A percentile compares a stretch with the other conserved stretches of the same genome.
These are phyloP conservation scores for Lotus japonicus DNA, from an alignment of 306 rosid genomes.

Conservation along the genomic window DNA sequence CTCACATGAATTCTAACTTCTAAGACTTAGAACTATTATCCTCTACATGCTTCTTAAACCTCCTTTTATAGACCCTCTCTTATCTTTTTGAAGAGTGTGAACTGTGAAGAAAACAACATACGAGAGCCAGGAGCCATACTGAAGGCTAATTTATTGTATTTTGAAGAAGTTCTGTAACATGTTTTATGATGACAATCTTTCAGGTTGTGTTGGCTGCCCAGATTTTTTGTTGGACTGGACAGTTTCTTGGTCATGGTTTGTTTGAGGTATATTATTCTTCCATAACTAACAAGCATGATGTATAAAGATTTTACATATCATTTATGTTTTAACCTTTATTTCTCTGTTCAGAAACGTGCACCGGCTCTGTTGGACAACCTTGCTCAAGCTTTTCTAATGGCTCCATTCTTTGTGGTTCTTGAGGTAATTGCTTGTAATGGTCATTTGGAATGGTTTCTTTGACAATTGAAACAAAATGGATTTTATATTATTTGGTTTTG, in stretches of 20 bases:
- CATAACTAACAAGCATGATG: background rate
- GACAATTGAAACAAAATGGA: background rate
- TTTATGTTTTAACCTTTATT: background rate
- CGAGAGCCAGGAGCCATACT: background rate
- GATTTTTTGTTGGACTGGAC: slow-evolving; percentile 78
- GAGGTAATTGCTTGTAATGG: slow-evolving; percentile 45
- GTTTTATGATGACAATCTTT: background rate
- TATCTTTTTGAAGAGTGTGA: too few relatives aligned
- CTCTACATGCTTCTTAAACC: too few relatives aligned
- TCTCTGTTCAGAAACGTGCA: slow-evolving; percentile 64
- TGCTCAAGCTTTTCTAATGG: slow-evolving; percentile 79
- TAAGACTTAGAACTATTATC: too few relatives aligned
- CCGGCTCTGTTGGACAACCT: slow-evolving; percentile 90
- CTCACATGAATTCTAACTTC: too few relatives aligned
- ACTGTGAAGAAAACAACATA: background rate
- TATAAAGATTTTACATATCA: background rate
- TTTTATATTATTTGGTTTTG: slow-evolving; percentile 1
- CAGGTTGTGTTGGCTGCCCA: slow-evolving; percentile 81
- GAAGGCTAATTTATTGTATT: background rate
- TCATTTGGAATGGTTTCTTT: background rate
- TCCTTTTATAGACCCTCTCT: too few relatives aligned
- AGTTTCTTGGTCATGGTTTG: slow-evolving; percentile 81
- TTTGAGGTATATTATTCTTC: slow-evolving; percentile 60
- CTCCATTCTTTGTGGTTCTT: slow-evolving; percentile 72
- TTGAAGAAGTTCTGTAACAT: background rate